phyloP scores from a whole-genome alignment of 345 rosid species.

The Iberis pinnata region DNA sequence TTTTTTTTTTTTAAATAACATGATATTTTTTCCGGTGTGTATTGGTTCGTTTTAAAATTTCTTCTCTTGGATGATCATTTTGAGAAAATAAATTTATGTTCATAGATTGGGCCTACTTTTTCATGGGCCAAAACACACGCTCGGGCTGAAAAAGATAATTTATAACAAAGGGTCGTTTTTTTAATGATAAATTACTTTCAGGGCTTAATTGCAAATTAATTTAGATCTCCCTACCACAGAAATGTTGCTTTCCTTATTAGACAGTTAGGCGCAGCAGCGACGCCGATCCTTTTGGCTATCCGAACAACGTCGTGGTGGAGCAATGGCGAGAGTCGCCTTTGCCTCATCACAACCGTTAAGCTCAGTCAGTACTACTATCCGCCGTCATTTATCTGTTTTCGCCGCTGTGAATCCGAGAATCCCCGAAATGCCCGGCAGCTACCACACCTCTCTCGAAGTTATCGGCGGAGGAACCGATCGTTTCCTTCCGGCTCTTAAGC shows the following conservation, averaged over 20 bases:
- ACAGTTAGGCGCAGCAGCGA: neutral
- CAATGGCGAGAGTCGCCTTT: slow-evolving; percentile 32
- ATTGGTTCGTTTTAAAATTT: too few species aligned
- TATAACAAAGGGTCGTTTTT: neutral
- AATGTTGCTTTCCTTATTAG: neutral
- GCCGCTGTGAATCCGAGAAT: slow-evolving; percentile 18
- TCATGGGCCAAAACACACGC: neutral
- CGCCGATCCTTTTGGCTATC: neutral
- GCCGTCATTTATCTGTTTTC: slow-evolving; percentile 29
- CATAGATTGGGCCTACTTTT: neutral
- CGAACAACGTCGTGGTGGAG: slow-evolving; percentile 12
- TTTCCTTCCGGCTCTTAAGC: slow-evolving; percentile 48
- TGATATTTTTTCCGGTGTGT: too few species aligned
- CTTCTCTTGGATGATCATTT: too few species aligned
- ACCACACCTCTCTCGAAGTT: slow-evolving; percentile 65
- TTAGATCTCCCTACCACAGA: slow-evolving; percentile 13
- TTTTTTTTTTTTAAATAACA: too few species aligned
- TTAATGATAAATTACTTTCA: neutral
- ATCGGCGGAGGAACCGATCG: slow-evolving; percentile 56
- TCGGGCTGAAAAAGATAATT: neutral
- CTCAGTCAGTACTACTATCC: slow-evolving; percentile 14
- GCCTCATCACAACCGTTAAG: slow-evolving; percentile 20
- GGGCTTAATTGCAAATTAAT: slow-evolving; percentile 4
- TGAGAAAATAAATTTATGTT: too few species aligned
- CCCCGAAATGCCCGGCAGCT: slow-evolving; percentile 27